Percentiles rank a stretch among this genome's conserved stretches.
Conservation (phyloP, 805 yeast species). For the Yamadazyma akitaensis region DNA sequence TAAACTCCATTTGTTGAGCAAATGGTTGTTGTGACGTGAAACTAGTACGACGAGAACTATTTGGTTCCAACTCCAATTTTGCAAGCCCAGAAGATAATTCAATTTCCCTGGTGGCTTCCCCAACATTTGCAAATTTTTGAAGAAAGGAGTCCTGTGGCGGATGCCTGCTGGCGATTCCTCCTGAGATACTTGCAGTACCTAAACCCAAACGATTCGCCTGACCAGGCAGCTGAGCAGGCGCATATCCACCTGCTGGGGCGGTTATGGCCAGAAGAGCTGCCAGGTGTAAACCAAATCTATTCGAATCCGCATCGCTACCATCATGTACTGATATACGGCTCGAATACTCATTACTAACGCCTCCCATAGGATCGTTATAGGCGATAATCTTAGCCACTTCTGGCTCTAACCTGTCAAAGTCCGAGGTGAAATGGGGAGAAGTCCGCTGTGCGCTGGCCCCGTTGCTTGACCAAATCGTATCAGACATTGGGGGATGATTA, state of each 20-base stretch:
- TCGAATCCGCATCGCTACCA: slow-evolving; percentile 38
- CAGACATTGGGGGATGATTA: slow-evolving; percentile 16
- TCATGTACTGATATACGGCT: slow-evolving; percentile 42
- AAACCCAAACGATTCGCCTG: slow-evolving; percentile 32
- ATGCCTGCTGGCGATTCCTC: slow-evolving; percentile 48
- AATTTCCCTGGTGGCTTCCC: slow-evolving; percentile 67
- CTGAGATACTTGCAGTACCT: slow-evolving; percentile 62
- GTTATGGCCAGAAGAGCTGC: slow-evolving; percentile 44
- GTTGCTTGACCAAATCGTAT: slow-evolving; percentile 42
- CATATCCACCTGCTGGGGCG: slow-evolving; percentile 40
- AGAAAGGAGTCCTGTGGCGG: slow-evolving; percentile 51
- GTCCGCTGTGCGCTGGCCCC: slow-evolving; percentile 6
- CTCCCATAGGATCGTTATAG: slow-evolving; percentile 13
- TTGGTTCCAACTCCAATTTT: slow-evolving; percentile 28
- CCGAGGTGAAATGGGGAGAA: slow-evolving; percentile 22
- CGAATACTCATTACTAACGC: slow-evolving; percentile 11
- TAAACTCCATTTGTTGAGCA: slow-evolving; percentile 2
- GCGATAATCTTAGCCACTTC: slow-evolving; percentile 35
- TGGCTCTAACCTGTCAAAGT: slow-evolving; percentile 40
- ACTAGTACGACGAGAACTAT: slow-evolving; percentile 48
- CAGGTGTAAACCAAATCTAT: slow-evolving; percentile 44
- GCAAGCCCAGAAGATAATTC: slow-evolving; percentile 48
- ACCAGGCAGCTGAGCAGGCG: slow-evolving; percentile 12
- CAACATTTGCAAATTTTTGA: slow-evolving; percentile 61
- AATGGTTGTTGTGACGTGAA: slow-evolving; percentile 27